Base-by-base conservation (phyloP, 2,329 filamentous ascomycete species). In the Epichloe glyceriae region DNA sequence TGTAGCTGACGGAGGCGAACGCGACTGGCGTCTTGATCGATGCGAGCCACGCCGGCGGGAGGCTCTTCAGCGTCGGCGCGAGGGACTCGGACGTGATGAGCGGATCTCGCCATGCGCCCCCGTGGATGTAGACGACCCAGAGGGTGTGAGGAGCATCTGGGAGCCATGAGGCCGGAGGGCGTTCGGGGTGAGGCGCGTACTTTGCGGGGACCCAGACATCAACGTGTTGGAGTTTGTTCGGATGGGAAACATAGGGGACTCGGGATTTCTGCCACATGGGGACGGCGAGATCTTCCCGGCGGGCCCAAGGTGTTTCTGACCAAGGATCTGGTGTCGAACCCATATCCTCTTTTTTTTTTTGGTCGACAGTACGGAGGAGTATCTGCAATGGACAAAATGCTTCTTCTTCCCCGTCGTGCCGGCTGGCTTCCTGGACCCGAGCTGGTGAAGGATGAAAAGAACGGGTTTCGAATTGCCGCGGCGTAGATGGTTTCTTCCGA, bases 71-170 rank as follows among this genome's bases (percentile, higher is more conserved):
- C 20, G 50, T 30, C 7, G 50, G 52, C 22, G 6, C 33, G 15
- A 58, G 38, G 5, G 54, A 51, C 3, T 48, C 47, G 5, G 56
- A 53, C 20, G 56, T 53, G 19, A 56, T 50, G 19, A 57, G 54
- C n/a, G 60, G 60, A 44, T 61, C 58, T 3, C 58, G 52, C 60
- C 58, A 61, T 6, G 59, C 60, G 33, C 60, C 60, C n/a, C 60
- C 60, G 49, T 61, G 60, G 48, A 61, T 54, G 49, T 56, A 57
- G 10, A 59, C 50, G 39, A 59, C 15, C 57, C 56, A 58, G n/a
- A 52, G 46, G 15, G 50, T 44, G 43, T 44, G 14, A 8, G 46
- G 34, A 8, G 46, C 22, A 17, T 51, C 26, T 2, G 52, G 49
- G 15, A 53, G 37, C 52, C 52, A 54, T 12, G 52, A 52, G 8